Evolutionary conservation across 768 basidiomycete genomes (phyloP), one percentile per base, ranked within the genome.

Genomic region (Harrya chromipes): DNA sequence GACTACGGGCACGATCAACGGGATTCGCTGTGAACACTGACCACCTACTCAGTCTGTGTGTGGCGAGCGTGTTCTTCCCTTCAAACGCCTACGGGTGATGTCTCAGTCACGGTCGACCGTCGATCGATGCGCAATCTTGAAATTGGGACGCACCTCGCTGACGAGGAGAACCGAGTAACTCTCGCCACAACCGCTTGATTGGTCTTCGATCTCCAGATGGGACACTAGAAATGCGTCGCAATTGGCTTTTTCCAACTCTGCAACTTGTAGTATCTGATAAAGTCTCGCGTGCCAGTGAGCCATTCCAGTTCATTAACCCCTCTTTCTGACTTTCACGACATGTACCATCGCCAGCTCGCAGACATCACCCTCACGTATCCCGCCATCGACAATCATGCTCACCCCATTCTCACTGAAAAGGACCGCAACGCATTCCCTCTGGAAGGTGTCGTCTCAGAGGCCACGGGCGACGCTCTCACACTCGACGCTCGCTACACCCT

Each of bases 131-230:
- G n/a, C 33, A 39, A 17, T 13, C 26, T 10, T 27, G 39, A 27
- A 40, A 42, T 10, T 14, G 31, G 23, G 23, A 68, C 76, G 33
- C 52, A 85, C 87, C 62, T 85, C 81, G 72, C 87, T 90, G 57
- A 93, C 89, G 26, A 93, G 74, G 23, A 87, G 61, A 24, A 92
- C 76, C 0, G 81, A 70, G 59, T 89, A 92, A 64, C 74, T 90
- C 55, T 89, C 82, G 3, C 90, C 90, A 57, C 90, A 93, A 6
- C 89, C 89, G 56, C 74, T 86, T 0, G 88, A 90, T 56, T 80
- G 77, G 64, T 92, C 90, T 55, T 83, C 73, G 43, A 93, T 83
- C 60, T 89, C 79, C 13, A 91, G 76, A 59, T 88, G 82, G 3
- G 72, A 65, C 35, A 90, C 79, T 1, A 80, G 77, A 43, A 90